phyloP scores from a whole-genome alignment of 1,284 basidiomycete genomes.

The Papiliotrema fonsecae region DNA sequence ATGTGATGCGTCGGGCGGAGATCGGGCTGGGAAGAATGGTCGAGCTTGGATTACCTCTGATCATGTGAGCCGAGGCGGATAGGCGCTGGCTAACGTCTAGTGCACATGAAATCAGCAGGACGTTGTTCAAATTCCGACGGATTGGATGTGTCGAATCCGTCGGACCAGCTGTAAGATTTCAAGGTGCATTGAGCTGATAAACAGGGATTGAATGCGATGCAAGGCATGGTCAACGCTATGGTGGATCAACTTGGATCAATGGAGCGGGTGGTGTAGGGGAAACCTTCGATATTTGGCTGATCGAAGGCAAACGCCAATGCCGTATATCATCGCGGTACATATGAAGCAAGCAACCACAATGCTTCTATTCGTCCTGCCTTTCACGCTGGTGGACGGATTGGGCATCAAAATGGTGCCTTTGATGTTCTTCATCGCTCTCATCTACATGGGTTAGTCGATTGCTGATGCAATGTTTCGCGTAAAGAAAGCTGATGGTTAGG shows the following conservation, averaged over 20 bases:
- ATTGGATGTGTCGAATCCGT: conserved; percentile 76
- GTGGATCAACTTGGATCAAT: conserved; percentile 76
- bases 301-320: conserved; percentile 38
- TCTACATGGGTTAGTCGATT: conserved; percentile 65
- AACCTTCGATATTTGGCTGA: conserved; percentile 2
- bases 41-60: conserved; percentile 29
- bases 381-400: conserved; percentile 62
- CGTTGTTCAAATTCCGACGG: conserved; percentile 66
- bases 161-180: conserved; percentile 65
- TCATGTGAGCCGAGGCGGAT: conserved; percentile 30
- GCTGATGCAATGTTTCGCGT: not conserved
- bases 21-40: conserved; percentile 38
- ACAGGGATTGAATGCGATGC: conserved; percentile 69
- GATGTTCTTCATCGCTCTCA: conserved; percentile 73
- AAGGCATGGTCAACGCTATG: conserved; percentile 61
- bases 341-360: conserved; percentile 88
- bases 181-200: not conserved
- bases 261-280: conserved; percentile 55
- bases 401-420: conserved; percentile 76
- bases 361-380: conserved; percentile 79
- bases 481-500: conserved; percentile 4
- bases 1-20: conserved; percentile 15
- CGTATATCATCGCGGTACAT: conserved; percentile 61
- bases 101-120: conserved; percentile 67
- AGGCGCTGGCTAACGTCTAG: conserved; percentile 48